Conservation (phyloP, 2,329 filamentous ascomycete species). For the Cadophora sp. region DNA sequence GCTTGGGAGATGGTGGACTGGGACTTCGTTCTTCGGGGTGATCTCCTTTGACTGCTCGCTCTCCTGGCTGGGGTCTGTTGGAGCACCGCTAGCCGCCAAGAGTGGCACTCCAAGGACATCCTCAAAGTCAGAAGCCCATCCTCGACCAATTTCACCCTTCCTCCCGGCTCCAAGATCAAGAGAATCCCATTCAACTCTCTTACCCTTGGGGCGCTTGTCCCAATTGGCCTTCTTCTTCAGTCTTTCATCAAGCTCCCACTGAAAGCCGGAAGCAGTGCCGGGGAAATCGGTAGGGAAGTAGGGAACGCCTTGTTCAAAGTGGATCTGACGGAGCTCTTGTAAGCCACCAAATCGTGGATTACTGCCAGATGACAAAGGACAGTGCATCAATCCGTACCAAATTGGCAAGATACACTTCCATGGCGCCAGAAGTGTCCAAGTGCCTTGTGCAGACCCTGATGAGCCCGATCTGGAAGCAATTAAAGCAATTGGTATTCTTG, state of each 20-base stretch:
- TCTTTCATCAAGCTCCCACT: constrained; percentile 76
- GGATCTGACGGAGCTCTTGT: constrained; percentile 78
- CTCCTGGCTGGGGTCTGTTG: constrained; percentile 23
- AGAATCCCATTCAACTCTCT: constrained; percentile 76
- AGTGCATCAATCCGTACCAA: constrained; percentile 88
- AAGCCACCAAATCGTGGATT: constrained; percentile 85
- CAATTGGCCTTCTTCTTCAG: constrained; percentile 66
- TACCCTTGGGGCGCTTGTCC: constrained; percentile 81
- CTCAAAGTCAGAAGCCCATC: constrained; percentile 86
- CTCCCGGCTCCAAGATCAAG: constrained; percentile 75
- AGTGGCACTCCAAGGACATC: constrained; percentile 34
- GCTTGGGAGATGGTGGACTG: constrained; percentile 31
- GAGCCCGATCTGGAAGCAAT: constrained; percentile 62
- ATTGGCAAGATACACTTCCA: constrained; percentile 88
- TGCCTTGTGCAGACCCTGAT: constrained; percentile 63
- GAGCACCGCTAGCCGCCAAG: constrained; percentile 8
- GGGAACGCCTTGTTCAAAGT: constrained; percentile 77
- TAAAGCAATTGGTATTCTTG: constrained; percentile 78
- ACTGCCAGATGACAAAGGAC: constrained; percentile 77
- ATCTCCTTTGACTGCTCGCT: constrained; percentile 8
- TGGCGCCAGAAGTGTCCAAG: constrained; percentile 84
- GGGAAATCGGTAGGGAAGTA: constrained; percentile 90
- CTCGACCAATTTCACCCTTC: constrained; percentile 83
- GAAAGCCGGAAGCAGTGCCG: constrained; percentile 77
- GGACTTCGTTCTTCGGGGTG: constrained; percentile 2